Conservation (phyloP, 495 filamentous ascomycete genomes). For the Beverwykella pulmonaria region DNA sequence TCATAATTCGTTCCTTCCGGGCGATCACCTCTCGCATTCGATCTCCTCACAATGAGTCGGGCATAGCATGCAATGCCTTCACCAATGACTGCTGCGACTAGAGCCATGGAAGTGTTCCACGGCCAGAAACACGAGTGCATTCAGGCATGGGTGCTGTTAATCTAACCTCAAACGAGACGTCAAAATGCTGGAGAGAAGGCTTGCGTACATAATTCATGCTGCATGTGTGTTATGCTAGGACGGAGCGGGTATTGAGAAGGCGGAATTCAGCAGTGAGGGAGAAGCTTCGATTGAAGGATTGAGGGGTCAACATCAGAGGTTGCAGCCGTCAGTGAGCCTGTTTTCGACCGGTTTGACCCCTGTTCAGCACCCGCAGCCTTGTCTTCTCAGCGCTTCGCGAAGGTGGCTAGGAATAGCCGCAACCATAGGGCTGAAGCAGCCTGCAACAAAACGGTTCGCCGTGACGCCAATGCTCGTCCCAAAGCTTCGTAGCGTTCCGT, state of each 20-base stretch:
- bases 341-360: conserved; percentile 11
- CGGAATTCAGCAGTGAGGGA: neutral
- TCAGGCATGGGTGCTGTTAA: conserved; percentile 30
- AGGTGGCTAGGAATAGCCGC: neutral
- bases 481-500: neutral
- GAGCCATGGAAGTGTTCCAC: neutral
- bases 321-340: neutral
- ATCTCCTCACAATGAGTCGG: neutral
- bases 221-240: neutral
- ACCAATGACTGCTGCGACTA: neutral
- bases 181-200: neutral
- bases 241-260: neutral
- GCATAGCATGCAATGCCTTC: neutral
- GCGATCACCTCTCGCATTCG: neutral
- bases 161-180: conserved; percentile 35
- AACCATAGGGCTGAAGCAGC: neutral
- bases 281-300: neutral
- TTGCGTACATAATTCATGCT: conserved; percentile 20
- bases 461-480: neutral
- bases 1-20: neutral
- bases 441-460: conserved; percentile 4
- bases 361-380: neutral
- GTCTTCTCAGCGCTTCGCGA: neutral
- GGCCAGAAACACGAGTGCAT: neutral
- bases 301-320: neutral